Conservation (phyloP, 1,139 yeast genomes). For the Scheffersomyces quercinus region DNA sequence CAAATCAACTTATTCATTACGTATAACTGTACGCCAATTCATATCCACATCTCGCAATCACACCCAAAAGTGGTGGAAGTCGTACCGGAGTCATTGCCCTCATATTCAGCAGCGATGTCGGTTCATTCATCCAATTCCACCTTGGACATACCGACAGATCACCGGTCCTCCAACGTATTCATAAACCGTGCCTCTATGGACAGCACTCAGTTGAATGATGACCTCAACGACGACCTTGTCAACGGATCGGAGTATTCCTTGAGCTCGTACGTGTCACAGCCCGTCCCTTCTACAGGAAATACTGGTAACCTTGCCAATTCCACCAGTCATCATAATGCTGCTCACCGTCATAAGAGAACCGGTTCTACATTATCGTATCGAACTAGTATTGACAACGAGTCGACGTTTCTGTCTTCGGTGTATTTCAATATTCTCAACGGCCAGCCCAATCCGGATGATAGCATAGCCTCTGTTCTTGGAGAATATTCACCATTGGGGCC, state of each 20-base stretch:
- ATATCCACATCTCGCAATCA: too few species aligned
- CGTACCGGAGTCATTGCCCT: too few species aligned
- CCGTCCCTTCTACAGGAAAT: constrained; percentile 4
- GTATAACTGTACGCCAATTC: too few species aligned
- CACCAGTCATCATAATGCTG: not conserved
- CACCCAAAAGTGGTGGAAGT: too few species aligned
- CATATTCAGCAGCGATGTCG: constrained; percentile 5
- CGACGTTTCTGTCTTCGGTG: constrained; percentile 33
- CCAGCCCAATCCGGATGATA: constrained; percentile 13
- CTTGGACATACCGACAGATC: constrained; percentile 1
- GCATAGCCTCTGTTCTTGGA: not conserved
- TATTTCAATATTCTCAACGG: constrained; percentile 27
- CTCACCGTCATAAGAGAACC: constrained; percentile 12
- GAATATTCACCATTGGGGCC: constrained; percentile 65
- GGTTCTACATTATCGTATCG: constrained; percentile 29
- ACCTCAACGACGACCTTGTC: constrained; percentile 43
- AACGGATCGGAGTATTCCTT: constrained; percentile 26
- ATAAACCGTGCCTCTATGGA: too few species aligned
- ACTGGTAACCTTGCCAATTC: too few species aligned
- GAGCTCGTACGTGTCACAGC: constrained; percentile 17
- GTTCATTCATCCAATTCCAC: constrained; percentile 4
- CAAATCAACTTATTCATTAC: too few species aligned
- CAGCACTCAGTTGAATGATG: constrained; percentile 4
- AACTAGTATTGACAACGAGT: constrained; percentile 41
- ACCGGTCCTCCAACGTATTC: too few species aligned